Conservation (phyloP, 495 filamentous ascomycete genomes). For the Hypomontagnella submonticulosa region DNA sequence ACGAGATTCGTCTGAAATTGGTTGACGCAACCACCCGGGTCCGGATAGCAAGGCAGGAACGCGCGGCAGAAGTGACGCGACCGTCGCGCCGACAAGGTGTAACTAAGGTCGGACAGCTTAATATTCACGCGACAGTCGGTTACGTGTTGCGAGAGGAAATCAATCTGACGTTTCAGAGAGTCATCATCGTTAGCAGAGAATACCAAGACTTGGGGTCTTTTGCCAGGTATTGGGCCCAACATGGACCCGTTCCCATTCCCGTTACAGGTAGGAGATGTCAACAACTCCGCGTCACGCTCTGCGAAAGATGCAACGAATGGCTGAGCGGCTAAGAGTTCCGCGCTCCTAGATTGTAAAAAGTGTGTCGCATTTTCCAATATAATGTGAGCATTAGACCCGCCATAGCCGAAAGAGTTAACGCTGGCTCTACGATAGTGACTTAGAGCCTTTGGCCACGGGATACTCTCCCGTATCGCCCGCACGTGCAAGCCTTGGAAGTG, state of each 20-base stretch:
- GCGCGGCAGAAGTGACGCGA: conserved; percentile 36
- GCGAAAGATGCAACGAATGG: no score
- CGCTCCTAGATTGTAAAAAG: no score
- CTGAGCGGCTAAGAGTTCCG: no score
- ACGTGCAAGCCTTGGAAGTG: conserved; percentile 29
- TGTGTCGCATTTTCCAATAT: conserved; percentile 53
- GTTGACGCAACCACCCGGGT: background rate
- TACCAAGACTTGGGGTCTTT: conserved; percentile 11
- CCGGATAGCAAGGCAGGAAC: conserved; percentile 13
- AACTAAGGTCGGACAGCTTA: conserved; percentile 33
- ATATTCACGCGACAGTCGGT: conserved; percentile 13
- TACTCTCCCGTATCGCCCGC: conserved; percentile 6
- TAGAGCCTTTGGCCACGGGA: conserved; percentile 8
- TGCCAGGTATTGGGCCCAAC: background rate
- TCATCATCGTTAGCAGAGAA: conserved; percentile 42
- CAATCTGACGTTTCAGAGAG: background rate
- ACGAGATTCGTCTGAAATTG: background rate
- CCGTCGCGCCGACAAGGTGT: conserved; percentile 43
- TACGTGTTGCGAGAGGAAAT: background rate
- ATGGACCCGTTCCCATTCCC: background rate
- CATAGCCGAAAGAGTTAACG: conserved; percentile 66
- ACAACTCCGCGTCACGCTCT: no score
- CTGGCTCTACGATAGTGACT: conserved; percentile 47
- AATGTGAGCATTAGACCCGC: conserved; percentile 65
- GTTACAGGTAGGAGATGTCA: no score